These are phyloP conservation scores for Tuber indicum DNA, from an alignment of 495 filamentous ascomycete genomes.

Conservation along the genomic window DNA sequence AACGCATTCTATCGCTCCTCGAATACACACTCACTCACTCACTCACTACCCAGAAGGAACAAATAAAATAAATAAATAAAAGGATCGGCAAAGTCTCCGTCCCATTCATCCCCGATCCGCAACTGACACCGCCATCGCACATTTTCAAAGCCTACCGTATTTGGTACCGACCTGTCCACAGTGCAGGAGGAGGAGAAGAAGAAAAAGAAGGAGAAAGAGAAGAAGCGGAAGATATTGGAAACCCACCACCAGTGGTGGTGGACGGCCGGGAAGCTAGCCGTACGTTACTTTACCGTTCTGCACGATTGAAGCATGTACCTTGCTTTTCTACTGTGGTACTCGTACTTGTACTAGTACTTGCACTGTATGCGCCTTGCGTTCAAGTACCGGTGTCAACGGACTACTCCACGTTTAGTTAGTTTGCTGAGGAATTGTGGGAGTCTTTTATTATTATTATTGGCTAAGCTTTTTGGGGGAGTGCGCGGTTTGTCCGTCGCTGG, in stretches of 20 bases:
- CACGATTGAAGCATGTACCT: neutral
- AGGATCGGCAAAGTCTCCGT: neutral
- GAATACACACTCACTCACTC: too few species aligned
- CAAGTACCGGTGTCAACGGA: neutral
- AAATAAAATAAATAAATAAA: neutral
- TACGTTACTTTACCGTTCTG: neutral
- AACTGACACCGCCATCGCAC: neutral
- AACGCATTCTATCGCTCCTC: too few species aligned
- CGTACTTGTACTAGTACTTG: too few species aligned
- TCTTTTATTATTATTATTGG: too few species aligned
- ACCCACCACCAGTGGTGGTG: neutral
- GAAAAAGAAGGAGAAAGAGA: neutral
- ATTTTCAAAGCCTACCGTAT: neutral
- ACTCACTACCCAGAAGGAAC: neutral
- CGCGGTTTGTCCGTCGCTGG: neutral
- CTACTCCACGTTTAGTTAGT: neutral
- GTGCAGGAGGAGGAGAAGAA: too few species aligned
- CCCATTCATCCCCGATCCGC: neutral
- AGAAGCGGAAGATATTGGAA: neutral
- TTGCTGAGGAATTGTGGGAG: neutral
- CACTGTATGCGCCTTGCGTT: too few species aligned
- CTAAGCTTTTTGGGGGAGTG: neutral
- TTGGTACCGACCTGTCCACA: neutral
- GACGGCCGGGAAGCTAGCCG: neutral
- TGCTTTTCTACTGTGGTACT: neutral